Percentiles rank a stretch among this genome's conserved stretches.
Evolutionary conservation across 805 yeast genomes (phyloP).

Genomic region (Saccharomycopsis sp.): DNA sequence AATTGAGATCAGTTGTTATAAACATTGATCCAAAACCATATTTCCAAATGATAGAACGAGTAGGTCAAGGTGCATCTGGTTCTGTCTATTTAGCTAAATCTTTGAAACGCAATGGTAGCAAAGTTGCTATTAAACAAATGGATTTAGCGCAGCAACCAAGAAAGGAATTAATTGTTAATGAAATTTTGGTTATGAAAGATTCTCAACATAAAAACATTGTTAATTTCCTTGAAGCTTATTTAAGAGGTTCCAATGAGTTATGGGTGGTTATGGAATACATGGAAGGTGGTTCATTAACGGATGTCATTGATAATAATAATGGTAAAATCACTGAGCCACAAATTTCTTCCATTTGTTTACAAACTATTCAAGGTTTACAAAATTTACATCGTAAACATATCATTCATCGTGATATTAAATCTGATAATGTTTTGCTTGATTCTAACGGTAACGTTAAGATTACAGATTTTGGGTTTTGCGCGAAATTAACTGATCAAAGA

Average conservation of each 20-base stretch:
- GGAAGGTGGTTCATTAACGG: slow-evolving; percentile 98
- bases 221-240: slow-evolving; percentile 84
- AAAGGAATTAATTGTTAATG: slow-evolving; percentile 92
- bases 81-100: slow-evolving; percentile 84
- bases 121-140: slow-evolving; percentile 96
- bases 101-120: slow-evolving; percentile 44
- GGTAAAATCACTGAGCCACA: slow-evolving; percentile 70
- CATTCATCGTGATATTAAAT: slow-evolving; percentile 94
- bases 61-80: slow-evolving; percentile 98
- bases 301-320: slow-evolving; percentile 85
- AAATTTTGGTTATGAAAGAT: slow-evolving; percentile 94
- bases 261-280: slow-evolving; percentile 99
- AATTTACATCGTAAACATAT: slow-evolving; percentile 88
- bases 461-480: slow-evolving; percentile 97
- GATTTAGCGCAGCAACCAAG: slow-evolving; percentile 86
- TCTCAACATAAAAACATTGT: slow-evolving; percentile 93
- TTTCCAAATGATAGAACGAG: slow-evolving; percentile 70
- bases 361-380: slow-evolving; percentile 84
- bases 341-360: slow-evolving; percentile 85
- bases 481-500: slow-evolving; percentile 76
- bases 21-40: slow-evolving; percentile 79
- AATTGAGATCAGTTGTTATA: slow-evolving; percentile 74
- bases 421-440: slow-evolving; percentile 87
- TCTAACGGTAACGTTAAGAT: slow-evolving; percentile 81
- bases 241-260: slow-evolving; percentile 70